These are phyloP conservation scores for Piper longum DNA, from an alignment of 164 flowering plant genomes.

Conservation along the genomic window DNA sequence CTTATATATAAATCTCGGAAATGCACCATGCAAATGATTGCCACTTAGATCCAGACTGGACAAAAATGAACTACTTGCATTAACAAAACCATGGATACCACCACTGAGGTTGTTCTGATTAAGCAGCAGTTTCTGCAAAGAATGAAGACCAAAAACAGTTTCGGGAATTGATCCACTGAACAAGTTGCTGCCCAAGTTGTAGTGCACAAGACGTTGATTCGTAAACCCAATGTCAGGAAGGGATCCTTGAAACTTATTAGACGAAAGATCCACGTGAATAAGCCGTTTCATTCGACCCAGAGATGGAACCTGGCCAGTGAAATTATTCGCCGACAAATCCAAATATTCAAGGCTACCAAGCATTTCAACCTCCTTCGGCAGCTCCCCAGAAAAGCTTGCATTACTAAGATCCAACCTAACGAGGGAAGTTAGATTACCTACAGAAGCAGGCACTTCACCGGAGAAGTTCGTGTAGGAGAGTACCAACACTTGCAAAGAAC, in stretches of 20 bases:
- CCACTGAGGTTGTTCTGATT: constrained; percentile 21
- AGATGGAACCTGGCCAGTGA: constrained; percentile 9
- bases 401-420: too few relatives aligned
- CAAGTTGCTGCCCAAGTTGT: constrained; percentile 19
- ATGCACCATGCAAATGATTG: constrained; percentile 22
- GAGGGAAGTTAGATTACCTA: too few relatives aligned
- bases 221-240: constrained; percentile 21
- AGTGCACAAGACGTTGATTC: constrained; percentile 13
- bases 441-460: too few relatives aligned
- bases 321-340: constrained; percentile 22
- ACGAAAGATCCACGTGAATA: constrained; percentile 26
- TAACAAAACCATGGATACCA: constrained; percentile 8
- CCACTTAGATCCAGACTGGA: constrained; percentile 11
- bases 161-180: constrained; percentile 29
- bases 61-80: constrained; percentile 7
- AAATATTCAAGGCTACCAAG: constrained; percentile 19
- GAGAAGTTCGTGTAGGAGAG: too few relatives aligned
- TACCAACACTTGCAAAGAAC: too few relatives aligned
- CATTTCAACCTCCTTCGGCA: constrained; percentile 20
- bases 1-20: constrained; percentile 18
- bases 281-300: constrained; percentile 19
- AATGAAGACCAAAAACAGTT: constrained; percentile 25
- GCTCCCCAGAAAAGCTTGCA: constrained; percentile 8
- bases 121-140: constrained; percentile 17
- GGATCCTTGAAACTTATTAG: constrained; percentile 22